Evolutionary conservation across 2,329 filamentous ascomycete genomes (phyloP).

Genomic region (Xylogone sp.): DNA sequence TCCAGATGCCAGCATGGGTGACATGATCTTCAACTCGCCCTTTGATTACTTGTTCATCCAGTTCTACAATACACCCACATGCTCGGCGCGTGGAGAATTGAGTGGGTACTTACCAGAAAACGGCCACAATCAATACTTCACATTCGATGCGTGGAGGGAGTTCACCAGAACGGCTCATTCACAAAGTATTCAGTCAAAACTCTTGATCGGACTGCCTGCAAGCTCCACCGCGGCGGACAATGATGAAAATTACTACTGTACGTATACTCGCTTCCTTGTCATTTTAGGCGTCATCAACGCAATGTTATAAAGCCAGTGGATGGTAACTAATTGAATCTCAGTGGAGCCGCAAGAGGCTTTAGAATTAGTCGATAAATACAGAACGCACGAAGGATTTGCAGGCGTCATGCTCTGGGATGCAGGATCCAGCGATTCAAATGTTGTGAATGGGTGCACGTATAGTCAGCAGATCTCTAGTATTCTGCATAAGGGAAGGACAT

Average conservation of each 20-base stretch:
- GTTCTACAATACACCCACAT: slow-evolving; percentile 12
- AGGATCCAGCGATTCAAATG: slow-evolving; percentile 4
- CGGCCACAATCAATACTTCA: slow-evolving; percentile 1
- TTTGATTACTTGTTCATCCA: slow-evolving; percentile 14
- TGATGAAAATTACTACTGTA: not conserved
- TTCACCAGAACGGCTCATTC: slow-evolving; percentile 1
- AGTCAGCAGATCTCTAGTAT: slow-evolving; percentile 3
- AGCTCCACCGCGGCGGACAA: not conserved
- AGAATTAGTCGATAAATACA: slow-evolving; percentile 1
- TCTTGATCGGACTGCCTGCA: slow-evolving; percentile 11
- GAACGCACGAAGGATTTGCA: slow-evolving; percentile 1
- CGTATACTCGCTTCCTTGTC: not conserved
- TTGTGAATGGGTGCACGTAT: slow-evolving; percentile 1
- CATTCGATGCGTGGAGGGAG: slow-evolving; percentile 5
- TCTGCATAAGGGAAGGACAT: not conserved
- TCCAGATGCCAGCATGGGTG: slow-evolving; percentile 13
- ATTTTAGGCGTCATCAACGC: not conserved
- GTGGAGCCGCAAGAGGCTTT: slow-evolving; percentile 1
- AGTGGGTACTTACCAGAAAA: not conserved
- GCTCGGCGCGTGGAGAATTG: slow-evolving; percentile 6
- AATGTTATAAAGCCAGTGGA: too few relatives aligned
- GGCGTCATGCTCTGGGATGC: slow-evolving; percentile 11
- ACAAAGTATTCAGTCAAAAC: slow-evolving; percentile 10
- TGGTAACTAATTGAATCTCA: slow-evolving; percentile 7
- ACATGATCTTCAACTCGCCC: slow-evolving; percentile 7